Conservation (phyloP, 1,139 yeast species). For the Hyphopichia pseudoburtonii region DNA sequence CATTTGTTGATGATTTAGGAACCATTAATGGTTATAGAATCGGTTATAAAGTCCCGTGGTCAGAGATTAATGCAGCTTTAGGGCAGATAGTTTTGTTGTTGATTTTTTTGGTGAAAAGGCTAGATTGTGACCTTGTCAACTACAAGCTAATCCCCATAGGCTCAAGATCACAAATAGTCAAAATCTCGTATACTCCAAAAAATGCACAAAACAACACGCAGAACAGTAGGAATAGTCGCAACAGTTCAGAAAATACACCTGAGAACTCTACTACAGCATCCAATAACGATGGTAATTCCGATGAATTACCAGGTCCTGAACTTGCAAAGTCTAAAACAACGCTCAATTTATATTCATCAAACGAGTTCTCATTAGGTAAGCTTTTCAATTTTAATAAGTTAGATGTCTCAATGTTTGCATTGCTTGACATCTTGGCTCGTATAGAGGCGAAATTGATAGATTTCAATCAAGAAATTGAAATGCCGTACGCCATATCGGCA, state of each 20-base stretch:
- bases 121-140: conserved; percentile 54
- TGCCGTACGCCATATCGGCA: conserved; percentile 62
- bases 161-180: conserved; percentile 76
- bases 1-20: conserved; percentile 74
- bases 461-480: conserved; percentile 56
- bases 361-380: conserved; percentile 68
- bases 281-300: too few species aligned
- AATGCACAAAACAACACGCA: too few species aligned
- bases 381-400: conserved; percentile 68
- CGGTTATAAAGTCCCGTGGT: conserved; percentile 80
- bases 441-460: conserved; percentile 50
- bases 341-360: conserved; percentile 57
- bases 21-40: conserved; percentile 83
- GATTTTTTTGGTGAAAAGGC: conserved; percentile 60
- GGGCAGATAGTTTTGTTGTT: conserved; percentile 79
- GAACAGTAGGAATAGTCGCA: too few species aligned
- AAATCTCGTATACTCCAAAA: conserved; percentile 27
- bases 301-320: not conserved
- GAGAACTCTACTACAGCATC: too few species aligned
- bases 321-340: conserved; percentile 21
- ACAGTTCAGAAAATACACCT: too few species aligned
- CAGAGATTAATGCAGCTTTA: conserved; percentile 88
- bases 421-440: conserved; percentile 61
- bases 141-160: conserved; percentile 82
- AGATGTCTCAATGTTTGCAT: conserved; percentile 76